Conservation (phyloP, 2,329 filamentous ascomycete species). For the Fusarium aywerte region DNA sequence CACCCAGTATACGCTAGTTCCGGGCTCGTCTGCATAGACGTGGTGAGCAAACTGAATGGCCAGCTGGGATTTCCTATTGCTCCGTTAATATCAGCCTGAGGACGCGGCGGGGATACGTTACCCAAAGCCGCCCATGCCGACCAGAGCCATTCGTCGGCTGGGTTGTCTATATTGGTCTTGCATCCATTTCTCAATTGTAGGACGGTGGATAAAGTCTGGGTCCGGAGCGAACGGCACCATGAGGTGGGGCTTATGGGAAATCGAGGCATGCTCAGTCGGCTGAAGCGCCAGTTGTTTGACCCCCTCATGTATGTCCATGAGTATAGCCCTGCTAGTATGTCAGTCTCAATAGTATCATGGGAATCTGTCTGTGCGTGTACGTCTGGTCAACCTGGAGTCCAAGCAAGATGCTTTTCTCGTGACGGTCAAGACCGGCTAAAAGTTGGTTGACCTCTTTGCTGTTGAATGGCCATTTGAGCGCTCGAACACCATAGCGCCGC, state of each 20-base stretch:
- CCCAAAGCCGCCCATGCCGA: constrained; percentile 46
- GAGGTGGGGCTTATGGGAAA: not conserved
- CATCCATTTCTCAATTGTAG: constrained; percentile 43
- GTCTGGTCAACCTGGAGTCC: constrained; percentile 20
- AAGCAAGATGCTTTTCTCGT: not conserved
- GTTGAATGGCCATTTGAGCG: constrained; percentile 24
- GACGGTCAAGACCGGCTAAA: not conserved
- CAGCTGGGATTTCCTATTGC: constrained; percentile 42
- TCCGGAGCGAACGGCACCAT: constrained; percentile 48
- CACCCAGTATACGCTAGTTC: constrained; percentile 54
- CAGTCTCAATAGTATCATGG: not conserved
- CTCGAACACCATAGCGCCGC: constrained; percentile 14
- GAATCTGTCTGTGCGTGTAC: not conserved
- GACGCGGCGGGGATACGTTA: not conserved
- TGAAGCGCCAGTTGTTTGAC: not conserved
- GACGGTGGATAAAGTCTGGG: constrained; percentile 46
- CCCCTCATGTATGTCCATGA: not conserved
- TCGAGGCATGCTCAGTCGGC: not conserved
- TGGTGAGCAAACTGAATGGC: constrained; percentile 53
- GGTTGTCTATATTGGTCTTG: constrained; percentile 32
- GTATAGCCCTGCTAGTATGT: not conserved
- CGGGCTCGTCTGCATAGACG: constrained; percentile 38
- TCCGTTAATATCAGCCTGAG: not conserved
- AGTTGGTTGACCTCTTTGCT: constrained; percentile 11
- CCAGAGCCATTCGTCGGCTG: constrained; percentile 39